Conservation (phyloP, 2,329 filamentous ascomycete species). For the Monosporascus sp. region DNA sequence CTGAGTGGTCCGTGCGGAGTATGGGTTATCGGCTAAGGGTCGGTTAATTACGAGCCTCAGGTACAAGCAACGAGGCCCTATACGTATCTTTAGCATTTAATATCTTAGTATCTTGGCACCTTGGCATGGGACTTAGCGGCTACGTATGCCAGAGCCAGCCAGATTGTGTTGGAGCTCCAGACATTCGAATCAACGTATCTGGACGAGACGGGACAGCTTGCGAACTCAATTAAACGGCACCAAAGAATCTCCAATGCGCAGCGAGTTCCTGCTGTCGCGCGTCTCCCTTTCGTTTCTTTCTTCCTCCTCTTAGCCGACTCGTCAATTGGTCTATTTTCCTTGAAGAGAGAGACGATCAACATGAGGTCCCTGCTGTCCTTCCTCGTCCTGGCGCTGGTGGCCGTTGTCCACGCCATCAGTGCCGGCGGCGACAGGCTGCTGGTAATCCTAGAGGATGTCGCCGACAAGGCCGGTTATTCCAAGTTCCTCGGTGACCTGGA, state of each 20-base stretch:
- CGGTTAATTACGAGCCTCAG: no score
- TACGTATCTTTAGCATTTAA: neutral
- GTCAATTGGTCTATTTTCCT: conserved; percentile 10
- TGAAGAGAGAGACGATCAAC: conserved; percentile 26
- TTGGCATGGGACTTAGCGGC: conserved; percentile 7
- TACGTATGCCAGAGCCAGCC: conserved; percentile 25
- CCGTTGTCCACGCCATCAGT: conserved; percentile 70
- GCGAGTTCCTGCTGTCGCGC: conserved; percentile 14
- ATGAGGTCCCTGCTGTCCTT: conserved; percentile 75
- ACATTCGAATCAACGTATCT: neutral
- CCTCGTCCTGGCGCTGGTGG: conserved; percentile 60
- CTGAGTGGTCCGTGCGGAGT: no score
- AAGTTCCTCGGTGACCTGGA: conserved; percentile 71
- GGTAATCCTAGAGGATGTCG: conserved; percentile 77
- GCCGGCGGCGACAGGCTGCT: conserved; percentile 74
- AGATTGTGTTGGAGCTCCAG: neutral
- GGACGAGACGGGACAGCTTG: neutral
- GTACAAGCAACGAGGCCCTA: neutral
- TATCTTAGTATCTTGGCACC: neutral
- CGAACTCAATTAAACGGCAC: neutral
- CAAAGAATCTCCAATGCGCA: conserved; percentile 18
- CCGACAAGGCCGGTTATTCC: conserved; percentile 77
- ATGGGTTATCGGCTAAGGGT: no score
- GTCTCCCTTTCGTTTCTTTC: neutral
- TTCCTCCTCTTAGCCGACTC: conserved; percentile 4